Percentiles rank a stretch among this genome's conserved stretches.
These are phyloP conservation scores for Candida maris DNA, from an alignment of 805 yeast species.

Conservation along the genomic window DNA sequence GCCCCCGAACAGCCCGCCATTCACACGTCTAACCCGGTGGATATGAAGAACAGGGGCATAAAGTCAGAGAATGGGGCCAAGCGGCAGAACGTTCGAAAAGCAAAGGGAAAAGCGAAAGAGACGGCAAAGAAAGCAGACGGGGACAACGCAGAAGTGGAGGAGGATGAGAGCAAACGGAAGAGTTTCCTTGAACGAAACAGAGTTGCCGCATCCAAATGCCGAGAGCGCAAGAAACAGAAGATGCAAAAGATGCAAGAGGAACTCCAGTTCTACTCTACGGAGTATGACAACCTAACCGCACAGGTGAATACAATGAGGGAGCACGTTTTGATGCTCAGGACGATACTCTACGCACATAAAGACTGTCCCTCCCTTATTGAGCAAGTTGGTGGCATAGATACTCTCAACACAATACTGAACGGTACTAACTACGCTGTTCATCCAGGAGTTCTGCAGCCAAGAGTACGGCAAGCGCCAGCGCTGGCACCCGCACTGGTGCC, in stretches of 20 bases:
- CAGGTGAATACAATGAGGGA: constrained; percentile 59
- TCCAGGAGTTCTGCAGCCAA: too few relatives aligned
- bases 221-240: constrained; percentile 90
- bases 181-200: constrained; percentile 87
- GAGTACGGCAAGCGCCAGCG: too few relatives aligned
- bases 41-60: not conserved
- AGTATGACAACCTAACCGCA: constrained; percentile 60
- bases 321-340: constrained; percentile 49
- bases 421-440: constrained; percentile 5
- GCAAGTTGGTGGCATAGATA: constrained; percentile 45
- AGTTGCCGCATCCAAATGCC: constrained; percentile 94
- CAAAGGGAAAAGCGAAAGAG: constrained; percentile 2
- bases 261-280: constrained; percentile 61
- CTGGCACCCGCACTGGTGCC: too few relatives aligned
- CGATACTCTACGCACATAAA: constrained; percentile 47
- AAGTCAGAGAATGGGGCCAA: constrained; percentile 4
- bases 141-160: constrained; percentile 31
- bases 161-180: constrained; percentile 68
- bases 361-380: constrained; percentile 41
- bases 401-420: constrained; percentile 38
- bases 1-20: constrained; percentile 1
- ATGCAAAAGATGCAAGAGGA: constrained; percentile 80
- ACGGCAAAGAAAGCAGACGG: constrained; percentile 3
- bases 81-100: constrained; percentile 3
- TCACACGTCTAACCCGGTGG: not conserved